Conservation (phyloP, 306 rosid genomes). For the Castanopsis chinensis region DNA sequence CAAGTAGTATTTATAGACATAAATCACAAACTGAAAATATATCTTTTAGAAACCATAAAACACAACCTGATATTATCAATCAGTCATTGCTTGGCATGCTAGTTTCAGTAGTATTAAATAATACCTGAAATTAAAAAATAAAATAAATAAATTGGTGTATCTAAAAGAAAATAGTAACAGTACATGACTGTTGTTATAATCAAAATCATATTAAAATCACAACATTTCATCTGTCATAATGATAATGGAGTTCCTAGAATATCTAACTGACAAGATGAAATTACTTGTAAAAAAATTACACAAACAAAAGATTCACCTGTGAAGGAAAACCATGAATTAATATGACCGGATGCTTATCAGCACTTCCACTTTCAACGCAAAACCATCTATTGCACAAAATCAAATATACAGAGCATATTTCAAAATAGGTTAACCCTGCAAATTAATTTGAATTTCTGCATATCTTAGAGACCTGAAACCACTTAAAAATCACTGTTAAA, state of each 20-base stretch:
- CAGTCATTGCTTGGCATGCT: no score
- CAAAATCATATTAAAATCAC: background rate
- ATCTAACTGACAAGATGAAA: background rate
- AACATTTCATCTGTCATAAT: background rate
- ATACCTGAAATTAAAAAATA: no score
- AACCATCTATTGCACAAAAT: constrained; percentile 87
- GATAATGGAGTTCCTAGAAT: background rate
- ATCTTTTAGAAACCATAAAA: background rate
- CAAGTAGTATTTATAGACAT: background rate
- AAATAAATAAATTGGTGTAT: no score
- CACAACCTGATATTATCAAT: no score
- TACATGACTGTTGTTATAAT: background rate
- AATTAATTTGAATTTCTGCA: constrained; percentile 39
- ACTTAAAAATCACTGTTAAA: background rate
- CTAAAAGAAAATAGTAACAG: background rate
- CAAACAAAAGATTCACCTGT: constrained; percentile 51
- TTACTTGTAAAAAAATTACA: background rate
- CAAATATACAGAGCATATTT: constrained; percentile 45
- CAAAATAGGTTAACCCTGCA: constrained; percentile 44
- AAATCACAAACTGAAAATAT: background rate
- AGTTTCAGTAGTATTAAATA: no score
- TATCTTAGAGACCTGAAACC: constrained; percentile 10
- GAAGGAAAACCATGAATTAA: constrained; percentile 92
- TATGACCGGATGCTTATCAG: constrained; percentile 72
- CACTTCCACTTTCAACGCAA: constrained; percentile 78